These are phyloP conservation scores for Besnoitia besnoiti DNA, from an alignment of 169 alveolate species.

Conservation along the genomic window DNA sequence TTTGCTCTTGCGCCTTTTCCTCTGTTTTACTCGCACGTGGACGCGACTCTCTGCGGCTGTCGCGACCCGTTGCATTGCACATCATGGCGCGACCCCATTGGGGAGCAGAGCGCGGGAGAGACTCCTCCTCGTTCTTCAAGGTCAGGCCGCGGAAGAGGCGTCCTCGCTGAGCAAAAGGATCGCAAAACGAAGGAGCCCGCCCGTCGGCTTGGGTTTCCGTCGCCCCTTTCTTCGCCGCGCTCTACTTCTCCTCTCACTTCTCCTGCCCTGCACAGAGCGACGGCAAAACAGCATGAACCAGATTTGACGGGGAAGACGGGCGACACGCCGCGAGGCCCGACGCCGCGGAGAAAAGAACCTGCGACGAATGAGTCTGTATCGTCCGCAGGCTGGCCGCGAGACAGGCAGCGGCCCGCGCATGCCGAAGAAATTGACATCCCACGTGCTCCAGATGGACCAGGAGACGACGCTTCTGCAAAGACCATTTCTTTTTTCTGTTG, in stretches of 20 bases:
- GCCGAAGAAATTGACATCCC: background rate
- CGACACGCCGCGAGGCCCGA: background rate
- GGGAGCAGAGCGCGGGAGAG: too few relatives aligned
- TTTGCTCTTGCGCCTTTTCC: slow-evolving; percentile 12
- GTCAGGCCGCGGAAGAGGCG: too few relatives aligned
- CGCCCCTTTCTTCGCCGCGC: background rate
- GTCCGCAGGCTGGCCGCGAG: background rate
- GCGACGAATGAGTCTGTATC: background rate
- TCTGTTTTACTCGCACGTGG: background rate
- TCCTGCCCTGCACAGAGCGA: background rate
- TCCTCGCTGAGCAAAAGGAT: too few relatives aligned
- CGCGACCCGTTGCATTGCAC: background rate
- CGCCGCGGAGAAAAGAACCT: background rate
- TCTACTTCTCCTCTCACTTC: background rate
- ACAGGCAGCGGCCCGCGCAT: background rate
- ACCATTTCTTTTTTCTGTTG: background rate
- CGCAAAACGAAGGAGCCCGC: too few relatives aligned
- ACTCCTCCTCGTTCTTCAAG: too few relatives aligned
- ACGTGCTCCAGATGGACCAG: background rate
- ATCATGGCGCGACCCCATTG: too few relatives aligned
- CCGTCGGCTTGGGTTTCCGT: background rate
- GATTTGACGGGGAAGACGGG: background rate
- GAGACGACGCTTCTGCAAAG: background rate
- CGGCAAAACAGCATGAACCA: background rate
- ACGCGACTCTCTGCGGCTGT: background rate